Conservation (phyloP, 345 rosid species). For the Dimocarpus longan region DNA sequence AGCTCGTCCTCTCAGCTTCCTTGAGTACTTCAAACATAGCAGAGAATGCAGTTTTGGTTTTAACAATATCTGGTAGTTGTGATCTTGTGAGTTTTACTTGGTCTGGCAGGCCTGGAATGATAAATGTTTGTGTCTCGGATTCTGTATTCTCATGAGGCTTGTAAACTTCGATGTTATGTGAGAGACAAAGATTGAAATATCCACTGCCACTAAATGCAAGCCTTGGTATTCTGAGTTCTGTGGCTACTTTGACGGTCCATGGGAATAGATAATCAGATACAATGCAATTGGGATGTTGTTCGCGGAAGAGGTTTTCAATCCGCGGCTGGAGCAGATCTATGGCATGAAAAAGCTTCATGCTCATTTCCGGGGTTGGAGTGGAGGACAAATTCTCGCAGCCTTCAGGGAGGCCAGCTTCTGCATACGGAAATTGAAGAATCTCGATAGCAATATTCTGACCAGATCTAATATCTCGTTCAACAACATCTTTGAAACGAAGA, state of each 20-base stretch:
- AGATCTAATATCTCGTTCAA: constrained; percentile 14
- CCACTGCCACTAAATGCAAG: constrained; percentile 24
- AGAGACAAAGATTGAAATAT: constrained; percentile 20
- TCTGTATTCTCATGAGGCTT: constrained; percentile 22
- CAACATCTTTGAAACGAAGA: constrained; percentile 19
- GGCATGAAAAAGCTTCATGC: constrained; percentile 16
- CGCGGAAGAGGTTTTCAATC: constrained; percentile 12
- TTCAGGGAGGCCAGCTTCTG: constrained; percentile 33
- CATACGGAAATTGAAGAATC: constrained; percentile 28
- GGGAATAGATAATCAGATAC: constrained; percentile 32
- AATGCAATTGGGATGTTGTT: constrained; percentile 33
- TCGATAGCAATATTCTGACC: constrained; percentile 26
- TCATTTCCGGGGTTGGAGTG: constrained; percentile 28
- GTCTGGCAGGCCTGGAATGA: constrained; percentile 33
- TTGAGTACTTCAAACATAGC: constrained; percentile 33
- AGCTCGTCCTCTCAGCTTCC: constrained; percentile 35
- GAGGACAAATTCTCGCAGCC: constrained; percentile 33
- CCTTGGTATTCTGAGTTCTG: constrained; percentile 31
- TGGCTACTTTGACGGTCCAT: constrained; percentile 29
- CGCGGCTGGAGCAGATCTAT: constrained; percentile 20
- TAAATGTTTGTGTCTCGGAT: constrained; percentile 22
- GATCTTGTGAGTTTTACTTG: constrained; percentile 28
- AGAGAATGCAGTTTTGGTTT: constrained; percentile 30
- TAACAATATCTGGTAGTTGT: constrained; percentile 37
- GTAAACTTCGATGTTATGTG: constrained; percentile 22